phyloP scores from a whole-genome alignment of 129 eudicot genomes.

The Oenanthe sinensis region DNA sequence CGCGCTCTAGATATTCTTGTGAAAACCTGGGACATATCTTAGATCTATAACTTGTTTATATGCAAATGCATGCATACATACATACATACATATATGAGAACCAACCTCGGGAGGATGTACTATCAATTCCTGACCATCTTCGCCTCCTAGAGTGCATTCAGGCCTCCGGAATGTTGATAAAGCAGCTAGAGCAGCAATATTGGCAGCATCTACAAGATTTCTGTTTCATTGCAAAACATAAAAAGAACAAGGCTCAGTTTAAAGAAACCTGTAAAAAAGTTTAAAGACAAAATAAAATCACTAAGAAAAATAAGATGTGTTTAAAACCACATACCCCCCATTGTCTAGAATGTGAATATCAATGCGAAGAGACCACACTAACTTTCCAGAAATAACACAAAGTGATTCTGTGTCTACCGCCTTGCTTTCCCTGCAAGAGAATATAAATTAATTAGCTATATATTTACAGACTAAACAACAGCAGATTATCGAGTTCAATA shows the following conservation, averaged over 20 bases:
- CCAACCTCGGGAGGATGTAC: conserved; percentile 82
- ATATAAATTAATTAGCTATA: background rate
- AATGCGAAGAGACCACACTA: conserved; percentile 82
- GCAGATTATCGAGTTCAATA: background rate
- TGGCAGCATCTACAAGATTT: conserved; percentile 98
- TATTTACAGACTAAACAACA: background rate
- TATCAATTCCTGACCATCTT: conserved; percentile 85
- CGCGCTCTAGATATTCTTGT: background rate
- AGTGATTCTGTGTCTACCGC: conserved; percentile 96
- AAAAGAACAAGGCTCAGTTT: background rate
- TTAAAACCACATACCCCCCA: conserved; percentile 61
- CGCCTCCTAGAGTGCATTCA: conserved; percentile 88
- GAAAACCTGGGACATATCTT: background rate
- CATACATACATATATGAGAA: background rate
- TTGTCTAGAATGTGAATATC: conserved; percentile 89
- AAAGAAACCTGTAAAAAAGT: background rate
- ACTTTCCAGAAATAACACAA: conserved; percentile 84
- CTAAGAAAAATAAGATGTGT: background rate
- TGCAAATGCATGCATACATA: background rate
- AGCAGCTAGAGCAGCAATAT: conserved; percentile 94
- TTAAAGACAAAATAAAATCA: background rate
- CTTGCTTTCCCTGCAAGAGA: conserved; percentile 81
- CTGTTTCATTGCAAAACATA: conserved; percentile 25
- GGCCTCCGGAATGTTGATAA: conserved; percentile 81
- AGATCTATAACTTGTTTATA: background rate